These are phyloP conservation scores for Amanita rubescens DNA, from an alignment of 768 basidiomycete genomes.

Conservation along the genomic window DNA sequence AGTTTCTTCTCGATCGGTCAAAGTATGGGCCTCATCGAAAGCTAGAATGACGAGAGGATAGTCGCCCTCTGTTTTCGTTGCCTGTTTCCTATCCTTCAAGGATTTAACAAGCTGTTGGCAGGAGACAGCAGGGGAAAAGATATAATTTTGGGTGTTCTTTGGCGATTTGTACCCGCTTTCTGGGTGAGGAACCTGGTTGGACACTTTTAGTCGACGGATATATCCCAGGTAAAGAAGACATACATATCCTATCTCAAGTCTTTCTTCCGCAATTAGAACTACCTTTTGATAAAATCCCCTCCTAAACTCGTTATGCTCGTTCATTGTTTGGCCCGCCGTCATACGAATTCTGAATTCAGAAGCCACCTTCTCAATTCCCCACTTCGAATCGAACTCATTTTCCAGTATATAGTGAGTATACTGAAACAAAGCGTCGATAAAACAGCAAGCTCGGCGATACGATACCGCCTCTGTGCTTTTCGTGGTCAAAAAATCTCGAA, in stretches of 20 bases:
- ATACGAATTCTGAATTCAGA: too few species aligned
- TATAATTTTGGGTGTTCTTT: background rate
- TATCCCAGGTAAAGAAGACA: too few species aligned
- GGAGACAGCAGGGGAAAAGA: background rate
- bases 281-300: too few species aligned
- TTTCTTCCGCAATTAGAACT: too few species aligned
- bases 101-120: background rate
- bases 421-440: too few species aligned
- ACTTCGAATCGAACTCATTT: background rate
- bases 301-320: background rate
- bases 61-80: too few species aligned
- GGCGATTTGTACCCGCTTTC: background rate
- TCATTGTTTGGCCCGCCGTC: background rate
- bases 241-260: too few species aligned
- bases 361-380: background rate
- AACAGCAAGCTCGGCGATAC: too few species aligned
- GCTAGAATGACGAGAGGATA: background rate
- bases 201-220: too few species aligned
- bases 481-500: conserved; percentile 1
- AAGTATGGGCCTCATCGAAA: background rate
- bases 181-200: too few species aligned
- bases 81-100: background rate
- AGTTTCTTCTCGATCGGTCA: background rate
- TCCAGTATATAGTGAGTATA: conserved; percentile 1
- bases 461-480: background rate